Base-by-base conservation (phyloP, 2,329 filamentous ascomycete genomes). In the Fusarium sp. region DNA sequence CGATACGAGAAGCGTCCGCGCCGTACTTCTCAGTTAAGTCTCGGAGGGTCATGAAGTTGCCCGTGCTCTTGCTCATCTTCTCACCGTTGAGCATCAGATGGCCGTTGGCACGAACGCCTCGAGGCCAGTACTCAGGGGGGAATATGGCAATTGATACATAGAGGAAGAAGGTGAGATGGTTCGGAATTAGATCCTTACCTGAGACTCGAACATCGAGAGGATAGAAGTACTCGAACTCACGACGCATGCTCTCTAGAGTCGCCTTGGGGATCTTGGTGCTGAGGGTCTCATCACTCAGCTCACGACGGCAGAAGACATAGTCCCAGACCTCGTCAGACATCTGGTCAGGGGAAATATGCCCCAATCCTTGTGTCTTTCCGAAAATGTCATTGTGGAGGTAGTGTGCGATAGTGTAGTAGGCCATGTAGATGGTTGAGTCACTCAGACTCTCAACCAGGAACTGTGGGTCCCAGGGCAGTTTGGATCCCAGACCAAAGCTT, bases 21-120 rank as follows among this genome's bases (percentile, higher is more conserved):
- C 96, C 96, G 74, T 96, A 99, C 79, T 99, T 99, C 73, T 90
- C 87, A 15, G 95, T 91, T 30, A 94, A 87, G 66, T 97, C 92
- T 54, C 90, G 87, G 52, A 98, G 84, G 13, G 96, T 98, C 78
- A 99, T 85, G 84, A 99, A 99, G 82, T 98, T 99, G 66, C 96
- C 96, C 1, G 94, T 97, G 54, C 91, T 95, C 84, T 99, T 99
- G 78, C 90, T 92, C 96, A 99, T 99, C 87, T 99, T 99, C 78
- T 97, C 93, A 49, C 95, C 95, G 78, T 99, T 99, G 68, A 99
- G 85, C 79, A 97, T 88, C 75, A 98, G 82, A 81, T 98, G 95
- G 2, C 96, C 96, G 76, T 99, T 99, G 66, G 92, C 90, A 69
- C 96, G 91, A 70, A 98, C 86, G 66, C 90, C 90, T 51, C 87